Base-by-base conservation (phyloP, 2,329 filamentous ascomycete species). In the Colletotrichum abscissum region DNA sequence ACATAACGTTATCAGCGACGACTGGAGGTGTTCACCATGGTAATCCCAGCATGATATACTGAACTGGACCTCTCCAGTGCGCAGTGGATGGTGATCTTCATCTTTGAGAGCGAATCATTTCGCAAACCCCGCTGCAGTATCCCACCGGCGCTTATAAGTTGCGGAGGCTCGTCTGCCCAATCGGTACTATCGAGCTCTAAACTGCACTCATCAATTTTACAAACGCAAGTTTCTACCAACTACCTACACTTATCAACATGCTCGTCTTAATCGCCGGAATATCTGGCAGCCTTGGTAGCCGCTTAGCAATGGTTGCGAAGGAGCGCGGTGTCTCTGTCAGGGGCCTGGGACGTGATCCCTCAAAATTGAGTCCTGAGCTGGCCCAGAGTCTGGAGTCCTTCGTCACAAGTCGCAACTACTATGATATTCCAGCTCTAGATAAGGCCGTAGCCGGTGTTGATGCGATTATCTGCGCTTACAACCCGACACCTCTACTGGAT, bases 261-360 rank as follows among this genome's bases (percentile, higher is more conserved):
- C 77, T 84, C 33, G 77, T 84, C 22, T 79, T 83, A 24, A 80
- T 84, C 62, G 80, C 79, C 12, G 82, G 82, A 35, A 78, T 81
- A 19, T 82, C 81, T 1, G 82, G 83, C 65, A 80, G 79, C 19
- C 63, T 83, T 7, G 83, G 83, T 73, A 78, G 78, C 49, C 77
- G 77, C 38, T 68, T 82, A 28, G 76, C 78, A 30, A 57, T 55
- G 2, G 75, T 72, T 16, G 77, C 78, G 19, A 66, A 81, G 7
- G 63, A 75, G 1, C 77, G 76, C 22, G 81, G 80, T 16, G 80
- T 82, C 42, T 75, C 76, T 35, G 79, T 84, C n/a, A 79, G 82
- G 5, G 83, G 78, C 5, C 77, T 84, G 1, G 78, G 78, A 2
- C 79, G 81, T 22, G 79, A 74, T 66, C 77, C 81, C 9, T 69